These are phyloP conservation scores for Ophiostoma tasmaniense DNA, from an alignment of 2,329 filamentous ascomycete species.

Conservation along the genomic window DNA sequence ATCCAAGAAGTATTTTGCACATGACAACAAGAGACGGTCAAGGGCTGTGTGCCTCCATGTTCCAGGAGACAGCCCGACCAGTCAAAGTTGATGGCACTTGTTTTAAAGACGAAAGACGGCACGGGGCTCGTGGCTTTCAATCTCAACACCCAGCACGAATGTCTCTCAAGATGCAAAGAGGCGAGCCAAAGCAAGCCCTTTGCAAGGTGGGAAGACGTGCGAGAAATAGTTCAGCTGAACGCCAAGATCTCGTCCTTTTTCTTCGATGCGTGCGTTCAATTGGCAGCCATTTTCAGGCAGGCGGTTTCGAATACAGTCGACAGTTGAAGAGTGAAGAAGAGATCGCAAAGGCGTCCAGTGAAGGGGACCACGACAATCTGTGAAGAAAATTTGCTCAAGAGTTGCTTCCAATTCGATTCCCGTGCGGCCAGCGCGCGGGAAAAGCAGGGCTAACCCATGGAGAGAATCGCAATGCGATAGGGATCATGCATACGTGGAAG, in stretches of 20 bases:
- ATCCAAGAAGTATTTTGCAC: constrained; percentile 37
- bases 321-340: background rate
- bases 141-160: constrained; percentile 65
- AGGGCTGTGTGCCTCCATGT: background rate
- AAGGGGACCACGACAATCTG: constrained; percentile 78
- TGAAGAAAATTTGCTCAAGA: constrained; percentile 28
- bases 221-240: constrained; percentile 70
- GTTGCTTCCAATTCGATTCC: background rate
- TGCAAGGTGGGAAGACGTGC: constrained; percentile 45
- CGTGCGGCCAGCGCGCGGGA: background rate
- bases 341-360: constrained; percentile 44
- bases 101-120: constrained; percentile 64
- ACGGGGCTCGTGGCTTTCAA: constrained; percentile 45
- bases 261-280: background rate
- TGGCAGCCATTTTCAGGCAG: background rate
- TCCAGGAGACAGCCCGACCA: constrained; percentile 22
- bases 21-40: constrained; percentile 5
- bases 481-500: constrained; percentile 20
- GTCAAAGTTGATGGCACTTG: constrained; percentile 47
- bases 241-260: constrained; percentile 25
- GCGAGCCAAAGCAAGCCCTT: constrained; percentile 32
- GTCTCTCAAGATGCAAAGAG: background rate
- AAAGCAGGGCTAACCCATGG: background rate
- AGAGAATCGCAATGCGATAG: constrained; percentile 3
- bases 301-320: background rate